These are phyloP conservation scores for Penicillium robsamsonii DNA, from an alignment of 495 filamentous ascomycete species.

Conservation along the genomic window DNA sequence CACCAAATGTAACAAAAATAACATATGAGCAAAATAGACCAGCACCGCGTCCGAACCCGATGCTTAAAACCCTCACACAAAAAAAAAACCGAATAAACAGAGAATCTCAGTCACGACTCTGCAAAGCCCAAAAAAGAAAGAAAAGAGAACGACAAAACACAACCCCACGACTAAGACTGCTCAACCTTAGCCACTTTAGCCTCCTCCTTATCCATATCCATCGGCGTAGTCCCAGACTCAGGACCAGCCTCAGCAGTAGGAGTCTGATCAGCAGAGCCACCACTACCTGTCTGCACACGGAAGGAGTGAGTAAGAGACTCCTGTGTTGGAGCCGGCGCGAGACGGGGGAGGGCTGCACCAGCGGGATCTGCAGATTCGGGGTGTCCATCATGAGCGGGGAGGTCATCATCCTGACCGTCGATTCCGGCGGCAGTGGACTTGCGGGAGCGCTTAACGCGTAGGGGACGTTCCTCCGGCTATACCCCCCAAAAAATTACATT, in stretches of 20 bases:
- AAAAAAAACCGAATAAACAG: background rate
- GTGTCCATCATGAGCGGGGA: slow-evolving; percentile 16
- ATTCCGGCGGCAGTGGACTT: slow-evolving; percentile 36
- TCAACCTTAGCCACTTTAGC: slow-evolving; percentile 28
- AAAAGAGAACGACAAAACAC: background rate
- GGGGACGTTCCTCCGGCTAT: slow-evolving; percentile 85
- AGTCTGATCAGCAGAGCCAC: slow-evolving; percentile 31
- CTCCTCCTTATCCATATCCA: slow-evolving; percentile 45
- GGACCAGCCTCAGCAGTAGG: slow-evolving; percentile 23
- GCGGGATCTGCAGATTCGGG: slow-evolving; percentile 18
- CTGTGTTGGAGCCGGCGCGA: slow-evolving; percentile 43
- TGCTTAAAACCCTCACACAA: slow-evolving; percentile 2
- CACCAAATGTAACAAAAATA: background rate
- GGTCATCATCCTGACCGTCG: slow-evolving; percentile 28
- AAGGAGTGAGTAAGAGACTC: slow-evolving; percentile 44
- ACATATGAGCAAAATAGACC: slow-evolving; percentile 20
- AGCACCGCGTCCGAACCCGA: slow-evolving; percentile 8
- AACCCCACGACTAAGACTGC: background rate
- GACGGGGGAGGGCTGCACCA: slow-evolving; percentile 30
- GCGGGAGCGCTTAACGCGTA: slow-evolving; percentile 80
- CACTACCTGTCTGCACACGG: slow-evolving; percentile 36
- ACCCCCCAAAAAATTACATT: slow-evolving; percentile 5
- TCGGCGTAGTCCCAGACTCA: slow-evolving; percentile 35
- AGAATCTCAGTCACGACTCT: background rate
- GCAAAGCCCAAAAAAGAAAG: slow-evolving; percentile 12